A percentile compares a stretch with the other conserved stretches of the same genome.
These are phyloP conservation scores for Xylaria castorea DNA, from an alignment of 495 filamentous ascomycete species.

Conservation along the genomic window DNA sequence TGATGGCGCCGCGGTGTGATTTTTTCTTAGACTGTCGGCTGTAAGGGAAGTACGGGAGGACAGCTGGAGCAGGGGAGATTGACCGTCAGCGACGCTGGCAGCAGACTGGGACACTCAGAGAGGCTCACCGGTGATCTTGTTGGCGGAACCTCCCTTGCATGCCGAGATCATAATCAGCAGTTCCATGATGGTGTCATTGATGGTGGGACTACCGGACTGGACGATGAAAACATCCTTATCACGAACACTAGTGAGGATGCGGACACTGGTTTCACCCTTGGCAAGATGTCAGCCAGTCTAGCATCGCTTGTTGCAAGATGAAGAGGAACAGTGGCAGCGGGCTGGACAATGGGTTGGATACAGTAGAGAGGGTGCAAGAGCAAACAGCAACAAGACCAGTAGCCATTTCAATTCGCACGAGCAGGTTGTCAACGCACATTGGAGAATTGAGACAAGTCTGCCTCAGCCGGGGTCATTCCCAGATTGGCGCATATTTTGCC, in stretches of 20 bases:
- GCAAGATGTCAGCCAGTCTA: slow-evolving; percentile 69
- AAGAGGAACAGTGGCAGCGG: background rate
- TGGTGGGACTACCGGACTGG: slow-evolving; percentile 93
- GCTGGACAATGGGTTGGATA: background rate
- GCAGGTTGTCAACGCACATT: slow-evolving; percentile 50
- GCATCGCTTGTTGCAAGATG: slow-evolving; percentile 60
- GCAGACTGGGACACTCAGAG: slow-evolving; percentile 11
- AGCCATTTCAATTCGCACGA: slow-evolving; percentile 12
- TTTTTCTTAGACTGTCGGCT: slow-evolving; percentile 99
- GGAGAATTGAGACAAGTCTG: slow-evolving; percentile 66
- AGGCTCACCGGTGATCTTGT: slow-evolving; percentile 89
- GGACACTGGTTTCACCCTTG: slow-evolving; percentile 95
- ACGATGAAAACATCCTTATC: slow-evolving; percentile 99
- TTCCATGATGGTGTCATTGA: slow-evolving; percentile 99
- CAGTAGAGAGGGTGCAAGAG: slow-evolving; percentile 49
- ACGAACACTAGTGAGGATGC: slow-evolving; percentile 89
- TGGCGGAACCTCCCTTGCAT: slow-evolving; percentile 96
- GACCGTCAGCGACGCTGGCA: slow-evolving; percentile 33
- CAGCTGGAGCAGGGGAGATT: slow-evolving; percentile 63
- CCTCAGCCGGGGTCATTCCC: slow-evolving; percentile 62
- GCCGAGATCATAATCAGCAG: slow-evolving; percentile 98
- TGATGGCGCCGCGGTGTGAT: slow-evolving; percentile 94
- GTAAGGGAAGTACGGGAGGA: slow-evolving; percentile 98
- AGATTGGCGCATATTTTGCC: slow-evolving; percentile 65
- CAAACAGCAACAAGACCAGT: slow-evolving; percentile 57